A percentile compares a stretch with the other conserved stretches of the same genome.
These are phyloP conservation scores for Uncinocarpus reesii DNA, from an alignment of 2,329 filamentous ascomycete genomes.

Conservation along the genomic window DNA sequence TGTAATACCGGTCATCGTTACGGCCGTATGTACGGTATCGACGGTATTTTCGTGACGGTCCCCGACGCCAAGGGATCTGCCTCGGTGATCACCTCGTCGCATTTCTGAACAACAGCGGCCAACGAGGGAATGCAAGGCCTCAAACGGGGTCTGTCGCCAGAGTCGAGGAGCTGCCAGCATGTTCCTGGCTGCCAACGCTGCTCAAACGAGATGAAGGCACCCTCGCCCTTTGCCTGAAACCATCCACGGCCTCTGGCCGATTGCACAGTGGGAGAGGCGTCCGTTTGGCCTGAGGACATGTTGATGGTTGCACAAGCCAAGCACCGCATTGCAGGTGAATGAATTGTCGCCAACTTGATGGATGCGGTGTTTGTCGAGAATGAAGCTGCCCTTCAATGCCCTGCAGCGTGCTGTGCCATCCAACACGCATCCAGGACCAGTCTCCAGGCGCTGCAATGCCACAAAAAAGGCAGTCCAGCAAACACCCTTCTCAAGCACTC, in stretches of 20 bases:
- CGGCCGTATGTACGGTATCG: too few relatives aligned
- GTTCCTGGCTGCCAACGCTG: too few relatives aligned
- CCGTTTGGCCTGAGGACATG: not conserved
- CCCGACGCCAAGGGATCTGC: conserved; percentile 10
- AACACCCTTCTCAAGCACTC: too few relatives aligned
- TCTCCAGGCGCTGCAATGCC: not conserved
- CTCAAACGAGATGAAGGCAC: too few relatives aligned
- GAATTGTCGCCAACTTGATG: not conserved
- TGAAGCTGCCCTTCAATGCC: not conserved
- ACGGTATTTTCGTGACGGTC: not conserved
- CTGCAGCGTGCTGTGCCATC: conserved; percentile 1
- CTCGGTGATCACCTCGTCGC: conserved; percentile 6
- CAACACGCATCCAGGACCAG: not conserved
- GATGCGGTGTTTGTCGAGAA: conserved; percentile 2
- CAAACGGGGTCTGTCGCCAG: too few relatives aligned
- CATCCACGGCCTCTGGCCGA: too few relatives aligned
- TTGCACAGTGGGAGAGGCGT: not conserved
- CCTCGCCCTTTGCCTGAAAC: too few relatives aligned
- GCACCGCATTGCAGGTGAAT: not conserved
- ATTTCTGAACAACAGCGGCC: not conserved
- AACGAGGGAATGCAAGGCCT: too few relatives aligned
- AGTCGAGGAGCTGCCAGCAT: too few relatives aligned
- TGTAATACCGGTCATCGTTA: too few relatives aligned
- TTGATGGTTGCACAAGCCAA: not conserved
- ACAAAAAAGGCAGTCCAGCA: not conserved